Base-by-base conservation (phyloP, 805 yeast genomes). In the Teunomyces kruisii region DNA sequence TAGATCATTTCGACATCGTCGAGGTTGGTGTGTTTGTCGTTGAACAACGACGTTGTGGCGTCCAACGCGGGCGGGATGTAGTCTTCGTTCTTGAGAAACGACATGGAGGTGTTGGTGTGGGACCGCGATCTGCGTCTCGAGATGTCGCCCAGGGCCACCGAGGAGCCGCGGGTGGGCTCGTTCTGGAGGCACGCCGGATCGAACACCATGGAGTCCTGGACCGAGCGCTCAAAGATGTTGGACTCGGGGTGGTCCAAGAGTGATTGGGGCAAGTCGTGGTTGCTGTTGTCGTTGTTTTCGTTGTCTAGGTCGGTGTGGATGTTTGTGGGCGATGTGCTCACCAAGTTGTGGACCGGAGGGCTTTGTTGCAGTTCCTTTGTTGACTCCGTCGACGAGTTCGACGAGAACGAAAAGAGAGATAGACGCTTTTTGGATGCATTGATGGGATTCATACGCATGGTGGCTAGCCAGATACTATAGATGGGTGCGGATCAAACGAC, bases 61-160 rank as follows among this genome's bases (percentile, higher is more conserved):
- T 88, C 96, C 53, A 88, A 70, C 6, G 88, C 88, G 0, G 96
- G 91, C 1, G 95, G 86, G 15, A 88, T 86, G 53, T 66, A 79
- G 62, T 89, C 86, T 61, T 88, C 84, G 7, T 70, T 64, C 29
- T 76, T 69, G 43, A 67, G 58, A 30, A 68, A 59, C 6, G 65
- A 55, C 30, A 61, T 39, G 17, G 57, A 52, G 4, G 63, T 54
- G 41, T 56, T 58, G 9, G 58, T 46, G 35, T 58, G 53, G 2
- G 56, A 48, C 38, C 57, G 45, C 24, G 61, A 54, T 33, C 61
- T 44, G 28, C 38, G 41, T 40, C 40, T 36, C 13, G 36, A 17
- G 16, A 22, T 9, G 9, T 22, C 38, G 15, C 32, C 16, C 10
- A 12, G 15, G 8, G 35, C 35, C 17, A 38, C 32, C 10, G 37